Base-by-base conservation (phyloP, 2,329 filamentous ascomycete genomes). In the Chaetomium sp. region DNA sequence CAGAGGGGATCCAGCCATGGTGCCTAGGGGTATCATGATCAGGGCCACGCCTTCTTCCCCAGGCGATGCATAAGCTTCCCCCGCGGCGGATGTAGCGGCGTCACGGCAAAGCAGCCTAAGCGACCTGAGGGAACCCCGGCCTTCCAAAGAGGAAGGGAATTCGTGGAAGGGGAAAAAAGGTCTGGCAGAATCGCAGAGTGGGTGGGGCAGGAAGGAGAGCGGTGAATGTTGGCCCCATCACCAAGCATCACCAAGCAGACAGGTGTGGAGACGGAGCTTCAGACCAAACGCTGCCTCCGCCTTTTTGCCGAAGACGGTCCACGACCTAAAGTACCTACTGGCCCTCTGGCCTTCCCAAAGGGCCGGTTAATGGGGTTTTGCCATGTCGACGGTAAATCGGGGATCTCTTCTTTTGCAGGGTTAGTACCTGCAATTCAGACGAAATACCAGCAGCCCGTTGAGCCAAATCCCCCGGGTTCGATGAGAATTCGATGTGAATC, bases 271-370 rank as follows among this genome's bases (percentile, higher is more conserved):
- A 47, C 31, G 25, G 25, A 29, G 42, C 19, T 57, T 29, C 33
- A 45, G 5, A 42, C 25, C 29, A 47, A 16, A 38, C 56, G 31
- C 56, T 21, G 56, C 56, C 56, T 50, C 56, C 56, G 45, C 56
- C 27, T 33, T 47, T 49, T 49, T 10, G 29, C 33, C 35, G 33
- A 42, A 57, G 21, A 21, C 33, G 12, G 9, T 42, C 13, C 21
- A n/a, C 54, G 10, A 45, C n/a, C n/a, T n/a, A n/a, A n/a, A n/a
- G n/a, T n/a, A n/a, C n/a, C n/a, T n/a, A n/a, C n/a, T 19, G 54
- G 31, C 21, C 7, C 19, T 45, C 33, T 10, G 2, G 1, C n/a
- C n/a, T 53, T 31, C 4, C 50, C 50, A 53, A 27, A 27, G 19
- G 45, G 29, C n/a, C 27, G 50, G 31, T 16, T 25, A 16, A 19